Conservation (phyloP, 2,329 filamentous ascomycete species). For the Hymenoscyphus linearis region DNA sequence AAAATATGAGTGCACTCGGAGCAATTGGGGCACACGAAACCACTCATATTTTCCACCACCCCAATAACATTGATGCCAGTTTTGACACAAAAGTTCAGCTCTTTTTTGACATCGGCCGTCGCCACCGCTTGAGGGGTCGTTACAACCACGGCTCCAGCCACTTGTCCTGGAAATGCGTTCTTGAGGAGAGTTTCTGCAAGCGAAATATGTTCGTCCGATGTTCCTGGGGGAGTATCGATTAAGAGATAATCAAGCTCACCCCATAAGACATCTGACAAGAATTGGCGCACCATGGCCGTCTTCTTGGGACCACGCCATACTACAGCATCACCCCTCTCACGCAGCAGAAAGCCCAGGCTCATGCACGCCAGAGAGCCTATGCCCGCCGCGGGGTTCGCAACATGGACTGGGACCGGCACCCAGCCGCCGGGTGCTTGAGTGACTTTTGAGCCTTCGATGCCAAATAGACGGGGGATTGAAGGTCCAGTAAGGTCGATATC, state of each 20-base stretch:
- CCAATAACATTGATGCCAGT: conserved; percentile 85
- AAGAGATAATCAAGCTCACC: conserved; percentile 82
- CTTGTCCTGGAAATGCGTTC: conserved; percentile 57
- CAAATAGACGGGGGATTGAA: conserved; percentile 91
- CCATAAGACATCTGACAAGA: conserved; percentile 89
- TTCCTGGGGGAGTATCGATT: conserved; percentile 93
- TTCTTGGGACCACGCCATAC: conserved; percentile 99
- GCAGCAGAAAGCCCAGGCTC: conserved; percentile 87
- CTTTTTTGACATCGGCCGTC: conserved; percentile 81
- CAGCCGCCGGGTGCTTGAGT: conserved; percentile 88
- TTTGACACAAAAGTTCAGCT: conserved; percentile 79
- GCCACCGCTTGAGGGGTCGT: conserved; percentile 94
- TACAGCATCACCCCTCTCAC: conserved; percentile 79
- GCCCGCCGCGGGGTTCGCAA: conserved; percentile 44
- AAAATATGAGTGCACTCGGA: conserved; percentile 91
- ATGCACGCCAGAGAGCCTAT: conserved; percentile 73
- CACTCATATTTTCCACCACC: conserved; percentile 95
- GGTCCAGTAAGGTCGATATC: conserved; percentile 95
- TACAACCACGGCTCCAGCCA: conserved; percentile 86
- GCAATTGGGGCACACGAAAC: conserved; percentile 76
- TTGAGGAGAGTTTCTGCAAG: conserved; percentile 78
- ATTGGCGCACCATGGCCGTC: conserved; percentile 97
- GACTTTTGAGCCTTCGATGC: conserved; percentile 82
- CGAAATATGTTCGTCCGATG: conserved; percentile 94
- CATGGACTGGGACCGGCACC: conserved; percentile 82